Evolutionary conservation across 2,329 filamentous ascomycete genomes (phyloP).

Genomic region (Phyllosticta citribraziliensis): DNA sequence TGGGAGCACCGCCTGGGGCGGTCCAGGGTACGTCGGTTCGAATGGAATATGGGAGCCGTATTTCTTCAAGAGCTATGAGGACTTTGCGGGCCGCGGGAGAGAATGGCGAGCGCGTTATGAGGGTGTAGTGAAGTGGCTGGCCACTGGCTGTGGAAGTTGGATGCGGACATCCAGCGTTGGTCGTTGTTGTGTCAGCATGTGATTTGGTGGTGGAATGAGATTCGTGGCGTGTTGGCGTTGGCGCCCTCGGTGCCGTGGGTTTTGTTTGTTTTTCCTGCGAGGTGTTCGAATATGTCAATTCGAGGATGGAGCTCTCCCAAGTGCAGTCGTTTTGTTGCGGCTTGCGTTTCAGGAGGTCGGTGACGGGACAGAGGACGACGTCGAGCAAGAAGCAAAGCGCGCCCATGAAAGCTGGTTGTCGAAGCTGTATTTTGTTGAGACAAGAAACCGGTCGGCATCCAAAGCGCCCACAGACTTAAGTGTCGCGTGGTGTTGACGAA

Average conservation of each 20-base stretch:
- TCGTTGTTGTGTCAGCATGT: neutral
- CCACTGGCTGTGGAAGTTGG: neutral
- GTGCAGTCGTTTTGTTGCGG: neutral
- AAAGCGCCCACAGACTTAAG: neutral
- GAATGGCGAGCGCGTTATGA: conserved; percentile 22
- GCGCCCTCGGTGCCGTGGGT: neutral
- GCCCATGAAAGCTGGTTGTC: neutral
- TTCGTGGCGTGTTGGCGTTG: neutral
- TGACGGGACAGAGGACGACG: neutral
- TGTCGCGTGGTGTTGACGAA: neutral
- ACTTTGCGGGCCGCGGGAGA: conserved; percentile 34
- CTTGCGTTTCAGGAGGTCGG: neutral
- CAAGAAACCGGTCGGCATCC: neutral
- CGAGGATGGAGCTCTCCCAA: neutral
- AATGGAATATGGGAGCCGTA: conserved; percentile 31
- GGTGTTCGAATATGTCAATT: neutral
- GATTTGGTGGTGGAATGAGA: neutral
- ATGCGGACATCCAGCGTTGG: neutral
- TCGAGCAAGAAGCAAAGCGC: neutral
- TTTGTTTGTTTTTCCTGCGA: neutral
- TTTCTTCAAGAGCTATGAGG: conserved; percentile 30
- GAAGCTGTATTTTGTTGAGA: neutral
- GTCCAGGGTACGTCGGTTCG: conserved; percentile 36
- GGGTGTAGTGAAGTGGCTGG: neutral
- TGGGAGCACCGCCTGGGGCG: conserved; percentile 26